These are phyloP conservation scores for Crotalaria pallida DNA, from an alignment of 306 rosid species.

Conservation along the genomic window DNA sequence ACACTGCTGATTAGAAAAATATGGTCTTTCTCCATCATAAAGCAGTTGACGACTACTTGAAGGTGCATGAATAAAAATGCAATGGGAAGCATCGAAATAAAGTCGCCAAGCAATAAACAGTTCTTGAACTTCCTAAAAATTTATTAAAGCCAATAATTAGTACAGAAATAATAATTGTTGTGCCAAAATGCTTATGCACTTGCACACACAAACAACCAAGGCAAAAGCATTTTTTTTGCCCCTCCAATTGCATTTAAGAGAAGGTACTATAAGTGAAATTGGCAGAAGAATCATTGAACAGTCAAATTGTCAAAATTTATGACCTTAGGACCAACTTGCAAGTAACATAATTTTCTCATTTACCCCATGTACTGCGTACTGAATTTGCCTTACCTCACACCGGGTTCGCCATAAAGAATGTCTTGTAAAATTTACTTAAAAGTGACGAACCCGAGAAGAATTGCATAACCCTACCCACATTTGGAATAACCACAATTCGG, in stretches of 20 bases:
- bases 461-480: too few species aligned
- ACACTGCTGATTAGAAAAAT: slow-evolving; percentile 48
- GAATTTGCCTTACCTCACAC: too few species aligned
- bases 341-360: too few species aligned
- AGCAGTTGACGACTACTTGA: slow-evolving; percentile 81
- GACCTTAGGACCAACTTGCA: background rate
- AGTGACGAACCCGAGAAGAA: too few species aligned
- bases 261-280: background rate
- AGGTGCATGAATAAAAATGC: slow-evolving; percentile 69
- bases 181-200: background rate
- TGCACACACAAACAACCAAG: slow-evolving; percentile 3
- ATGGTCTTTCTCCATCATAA: slow-evolving; percentile 64
- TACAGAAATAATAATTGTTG: background rate
- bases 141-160: slow-evolving; percentile 12
- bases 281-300: slow-evolving; percentile 4
- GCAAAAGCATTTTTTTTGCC: background rate
- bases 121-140: slow-evolving; percentile 85
- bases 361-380: too few species aligned
- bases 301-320: background rate
- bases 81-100: slow-evolving; percentile 70
- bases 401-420: too few species aligned
- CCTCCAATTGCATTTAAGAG: background rate
- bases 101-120: slow-evolving; percentile 79
- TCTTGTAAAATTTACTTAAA: too few species aligned
- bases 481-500: background rate